Evolutionary conservation across 345 rosid genomes (phyloP).

Genomic region (Rhodomyrtus tomentosa): DNA sequence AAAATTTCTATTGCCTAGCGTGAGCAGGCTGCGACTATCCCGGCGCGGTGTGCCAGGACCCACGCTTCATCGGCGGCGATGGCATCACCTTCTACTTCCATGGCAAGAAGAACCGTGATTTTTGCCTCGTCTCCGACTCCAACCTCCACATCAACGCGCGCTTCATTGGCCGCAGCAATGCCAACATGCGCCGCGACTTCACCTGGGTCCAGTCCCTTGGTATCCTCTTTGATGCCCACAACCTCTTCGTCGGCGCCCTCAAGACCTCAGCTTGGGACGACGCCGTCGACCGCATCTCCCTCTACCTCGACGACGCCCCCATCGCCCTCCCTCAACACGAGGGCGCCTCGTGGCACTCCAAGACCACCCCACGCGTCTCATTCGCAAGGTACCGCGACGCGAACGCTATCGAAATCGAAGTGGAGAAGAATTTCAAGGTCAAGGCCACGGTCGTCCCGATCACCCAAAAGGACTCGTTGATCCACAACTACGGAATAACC

Average conservation of each 20-base stretch:
- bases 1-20: background rate
- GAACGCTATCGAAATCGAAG: conserved; percentile 5
- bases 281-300: conserved; percentile 8
- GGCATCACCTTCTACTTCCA: conserved; percentile 70
- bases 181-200: conserved; percentile 11
- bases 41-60: conserved; percentile 59
- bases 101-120: conserved; percentile 30
- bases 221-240: conserved; percentile 15
- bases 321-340: conserved; percentile 4
- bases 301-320: conserved; percentile 8
- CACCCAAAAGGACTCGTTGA: conserved; percentile 8
- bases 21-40: conserved; percentile 42
- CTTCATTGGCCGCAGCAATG: conserved; percentile 10
- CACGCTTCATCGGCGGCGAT: conserved; percentile 57
- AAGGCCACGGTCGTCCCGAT: conserved; percentile 12
- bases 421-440: conserved; percentile 8
- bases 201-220: conserved; percentile 17
- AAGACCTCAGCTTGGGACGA: conserved; percentile 21
- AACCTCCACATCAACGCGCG: conserved; percentile 24
- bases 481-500: conserved; percentile 13
- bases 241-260: conserved; percentile 7
- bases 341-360: conserved; percentile 3
- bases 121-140: conserved; percentile 14
- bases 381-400: conserved; percentile 2
- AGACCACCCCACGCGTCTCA: background rate